A percentile compares a stretch with the other conserved stretches of the same genome.
These are phyloP conservation scores for Clausena lansium DNA, from an alignment of 345 rosid species.

Conservation along the genomic window DNA sequence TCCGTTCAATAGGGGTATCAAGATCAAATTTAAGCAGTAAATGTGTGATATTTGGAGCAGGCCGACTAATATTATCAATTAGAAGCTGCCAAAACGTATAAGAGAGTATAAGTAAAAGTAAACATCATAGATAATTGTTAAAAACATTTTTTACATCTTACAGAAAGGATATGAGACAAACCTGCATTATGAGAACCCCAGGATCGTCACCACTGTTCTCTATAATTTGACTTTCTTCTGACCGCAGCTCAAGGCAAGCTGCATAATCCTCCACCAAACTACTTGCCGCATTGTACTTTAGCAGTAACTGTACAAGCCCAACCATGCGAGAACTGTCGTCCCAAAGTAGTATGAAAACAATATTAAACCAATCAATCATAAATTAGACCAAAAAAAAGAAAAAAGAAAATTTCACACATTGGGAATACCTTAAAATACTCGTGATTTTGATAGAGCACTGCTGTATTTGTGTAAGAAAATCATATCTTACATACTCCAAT, in stretches of 20 bases:
- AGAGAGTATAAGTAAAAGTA: not conserved
- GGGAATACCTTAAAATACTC: constrained; percentile 73
- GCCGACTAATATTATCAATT: constrained; percentile 75
- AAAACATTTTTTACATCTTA: not conserved
- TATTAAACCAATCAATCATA: constrained; percentile 10
- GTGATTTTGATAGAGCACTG: constrained; percentile 78
- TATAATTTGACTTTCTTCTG: constrained; percentile 66
- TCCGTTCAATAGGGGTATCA: constrained; percentile 69
- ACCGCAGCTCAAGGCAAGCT: constrained; percentile 80
- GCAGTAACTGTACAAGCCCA: constrained; percentile 82
- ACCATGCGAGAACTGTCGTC: constrained; percentile 77
- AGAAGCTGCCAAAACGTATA: constrained; percentile 60
- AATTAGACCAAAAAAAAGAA: not conserved
- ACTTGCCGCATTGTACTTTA: constrained; percentile 71
- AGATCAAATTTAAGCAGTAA: constrained; percentile 88
- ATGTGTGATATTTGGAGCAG: constrained; percentile 91
- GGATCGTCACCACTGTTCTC: constrained; percentile 75
- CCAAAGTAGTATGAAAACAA: constrained; percentile 17
- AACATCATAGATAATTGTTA: not conserved
- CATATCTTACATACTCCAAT: constrained; percentile 95
- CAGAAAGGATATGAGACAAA: constrained; percentile 23
- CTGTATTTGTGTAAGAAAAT: constrained; percentile 72
- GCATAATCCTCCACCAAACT: constrained; percentile 84
- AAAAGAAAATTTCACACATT: not conserved
- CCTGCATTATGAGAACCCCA: constrained; percentile 93